Base-by-base conservation (phyloP, 805 yeast species). In the Kodamaea jinghongensis region DNA sequence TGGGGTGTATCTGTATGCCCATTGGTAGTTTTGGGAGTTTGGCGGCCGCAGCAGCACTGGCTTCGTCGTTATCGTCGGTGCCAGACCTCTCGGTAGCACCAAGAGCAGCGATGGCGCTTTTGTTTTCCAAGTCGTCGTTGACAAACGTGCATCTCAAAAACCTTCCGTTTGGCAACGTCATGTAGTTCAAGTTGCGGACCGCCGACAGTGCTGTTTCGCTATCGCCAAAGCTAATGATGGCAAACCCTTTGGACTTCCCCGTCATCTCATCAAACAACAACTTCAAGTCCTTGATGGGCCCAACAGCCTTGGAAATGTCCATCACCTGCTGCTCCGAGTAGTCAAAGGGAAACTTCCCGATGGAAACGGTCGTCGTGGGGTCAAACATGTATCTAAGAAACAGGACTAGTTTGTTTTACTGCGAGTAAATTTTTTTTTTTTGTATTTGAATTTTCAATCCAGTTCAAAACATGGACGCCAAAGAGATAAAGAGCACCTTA, bases 241-340 rank as follows among this genome's bases (percentile, higher is more conserved):
- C 96, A 55, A 81, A 86, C 2, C 97, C 97, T 60, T 84, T 88
- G 6, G 96, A 86, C 54, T 81, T 82, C 2, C 97, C 97, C 0
- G 96, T 89, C 39, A 81, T 81, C 31, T 86, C 82, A 58, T 91
- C 97, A 57, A 90, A 87, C 59, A 87, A 73, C 54, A 91, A 73
- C 56, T 83, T 81, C 43, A 87, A 67, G 40, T 76, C 78, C 17
- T 76, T 74, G 2, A 91, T 91, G 0, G 97, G 96, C 1, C 97
- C 98, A 2, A 87, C 93, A 2, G 95, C 81, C 42, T 74, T 71
- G 45, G 95, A 95, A 10, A 91, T 78, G 47, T 86, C 95, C 49
- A 78, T 63, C n/a, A 91, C 83, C 59, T 90, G 97, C 51, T 88
- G 95, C 58, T 91, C 98, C 0, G 96, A 86, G 55, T 86, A 88